Conservation (phyloP, 495 filamentous ascomycete genomes). For the Viridothelium virens region DNA sequence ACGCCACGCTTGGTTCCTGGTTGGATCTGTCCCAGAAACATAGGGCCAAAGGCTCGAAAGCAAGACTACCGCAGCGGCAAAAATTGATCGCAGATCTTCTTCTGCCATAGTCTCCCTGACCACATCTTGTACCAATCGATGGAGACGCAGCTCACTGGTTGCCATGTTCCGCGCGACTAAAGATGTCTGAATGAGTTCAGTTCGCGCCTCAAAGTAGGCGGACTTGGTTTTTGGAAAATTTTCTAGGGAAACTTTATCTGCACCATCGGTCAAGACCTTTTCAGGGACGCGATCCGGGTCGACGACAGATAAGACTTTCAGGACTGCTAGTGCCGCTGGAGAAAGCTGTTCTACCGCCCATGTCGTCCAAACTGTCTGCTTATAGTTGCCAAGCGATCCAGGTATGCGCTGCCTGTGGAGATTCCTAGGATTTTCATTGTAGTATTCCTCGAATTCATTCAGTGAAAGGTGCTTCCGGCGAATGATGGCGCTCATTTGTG, state of each 20-base stretch:
- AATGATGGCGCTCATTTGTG: conserved; percentile 10
- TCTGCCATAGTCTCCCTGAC: background rate
- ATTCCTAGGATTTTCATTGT: conserved; percentile 3
- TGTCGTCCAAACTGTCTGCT: conserved; percentile 6
- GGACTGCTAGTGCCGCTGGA: background rate
- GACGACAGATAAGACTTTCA: conserved; percentile 3
- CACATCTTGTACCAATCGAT: conserved; percentile 5
- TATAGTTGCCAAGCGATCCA: background rate
- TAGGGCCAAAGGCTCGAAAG: conserved; percentile 9
- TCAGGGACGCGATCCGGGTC: conserved; percentile 2
- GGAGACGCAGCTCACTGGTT: conserved; percentile 3
- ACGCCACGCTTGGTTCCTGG: conserved; percentile 1
- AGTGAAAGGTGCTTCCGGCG: conserved; percentile 5
- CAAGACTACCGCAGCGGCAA: conserved; percentile 4
- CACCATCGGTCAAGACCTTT: background rate
- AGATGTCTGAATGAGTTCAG: conserved; percentile 9
- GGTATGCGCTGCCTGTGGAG: background rate
- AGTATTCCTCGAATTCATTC: conserved; percentile 6
- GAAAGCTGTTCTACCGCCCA: conserved; percentile 11
- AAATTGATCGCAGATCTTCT: background rate
- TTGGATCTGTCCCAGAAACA: conserved; percentile 9
- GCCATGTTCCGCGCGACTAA: conserved; percentile 5
- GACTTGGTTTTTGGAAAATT: conserved; percentile 9
- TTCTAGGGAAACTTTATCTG: background rate
- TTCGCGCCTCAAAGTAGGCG: conserved; percentile 1